Evolutionary conservation across 192 early-diverging fungal species (phyloP).

Genomic region (Linnemannia elongata): DNA sequence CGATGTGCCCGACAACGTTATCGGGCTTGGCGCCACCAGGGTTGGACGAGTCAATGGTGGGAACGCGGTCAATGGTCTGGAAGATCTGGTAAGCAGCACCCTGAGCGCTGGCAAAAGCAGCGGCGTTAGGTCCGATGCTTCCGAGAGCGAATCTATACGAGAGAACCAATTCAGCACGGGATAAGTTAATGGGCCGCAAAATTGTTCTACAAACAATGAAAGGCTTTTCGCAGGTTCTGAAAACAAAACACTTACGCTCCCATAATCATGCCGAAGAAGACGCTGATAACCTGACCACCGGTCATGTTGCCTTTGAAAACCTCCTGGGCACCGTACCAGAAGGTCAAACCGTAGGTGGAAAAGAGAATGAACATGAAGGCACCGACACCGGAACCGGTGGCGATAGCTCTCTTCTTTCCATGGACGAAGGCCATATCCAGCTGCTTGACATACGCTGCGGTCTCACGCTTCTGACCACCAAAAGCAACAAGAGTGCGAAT

Average conservation of each 20-base stretch:
- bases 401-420: conserved; percentile 73
- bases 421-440: conserved; percentile 71
- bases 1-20: conserved; percentile 74
- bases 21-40: conserved; percentile 66
- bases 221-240: not conserved
- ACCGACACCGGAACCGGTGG: conserved; percentile 77
- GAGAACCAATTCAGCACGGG: conserved; percentile 48
- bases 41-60: conserved; percentile 77
- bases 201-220: not conserved
- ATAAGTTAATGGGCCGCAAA: conserved; percentile 37
- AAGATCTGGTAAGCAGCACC: conserved; percentile 91
- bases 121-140: conserved; percentile 75
- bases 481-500: conserved; percentile 93
- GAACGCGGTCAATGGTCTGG: conserved; percentile 84
- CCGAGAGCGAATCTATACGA: conserved; percentile 57
- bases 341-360: conserved; percentile 82
- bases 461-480: conserved; percentile 80
- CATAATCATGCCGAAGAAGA: conserved; percentile 86
- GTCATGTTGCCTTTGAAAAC: conserved; percentile 65
- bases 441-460: conserved; percentile 47
- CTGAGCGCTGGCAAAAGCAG: conserved; percentile 78
- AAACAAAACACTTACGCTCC: conserved; percentile 56
- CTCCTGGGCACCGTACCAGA: conserved; percentile 86
- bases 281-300: conserved; percentile 70
- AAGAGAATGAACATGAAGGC: conserved; percentile 85